Evolutionary conservation across 228 moss, liverwort and hornwort genomes (phyloP).

Genomic region (Sphagnum fallax): DNA sequence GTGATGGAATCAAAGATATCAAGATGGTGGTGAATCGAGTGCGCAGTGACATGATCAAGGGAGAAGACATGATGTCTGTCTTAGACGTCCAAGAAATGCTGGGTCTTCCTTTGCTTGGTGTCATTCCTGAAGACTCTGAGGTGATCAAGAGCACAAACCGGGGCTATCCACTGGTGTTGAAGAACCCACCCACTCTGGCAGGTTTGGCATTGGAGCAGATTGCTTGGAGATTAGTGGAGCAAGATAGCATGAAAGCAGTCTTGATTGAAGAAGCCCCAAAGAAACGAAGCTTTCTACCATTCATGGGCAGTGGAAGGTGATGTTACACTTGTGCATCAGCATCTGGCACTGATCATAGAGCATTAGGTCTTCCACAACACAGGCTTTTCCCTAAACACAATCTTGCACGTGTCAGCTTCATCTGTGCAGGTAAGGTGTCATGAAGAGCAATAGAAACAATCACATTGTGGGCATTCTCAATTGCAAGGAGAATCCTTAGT

Average conservation of each 20-base stretch:
- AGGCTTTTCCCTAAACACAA: too few species aligned
- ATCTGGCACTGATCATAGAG: too few species aligned
- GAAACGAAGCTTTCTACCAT: slow-evolving; percentile 70
- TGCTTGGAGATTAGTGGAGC: slow-evolving; percentile 95
- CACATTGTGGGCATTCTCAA: too few species aligned
- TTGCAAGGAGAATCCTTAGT: too few species aligned
- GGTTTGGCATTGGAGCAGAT: slow-evolving; percentile 94
- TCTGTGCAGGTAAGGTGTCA: too few species aligned
- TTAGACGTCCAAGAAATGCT: slow-evolving; percentile 98
- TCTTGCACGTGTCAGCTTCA: too few species aligned
- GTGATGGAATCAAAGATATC: slow-evolving; percentile 93
- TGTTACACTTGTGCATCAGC: neutral
- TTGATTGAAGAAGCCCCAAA: slow-evolving; percentile 78
- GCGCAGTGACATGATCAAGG: slow-evolving; percentile 95
- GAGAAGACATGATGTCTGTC: slow-evolving; percentile 99
- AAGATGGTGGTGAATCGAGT: slow-evolving; percentile 99
- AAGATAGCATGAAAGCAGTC: slow-evolving; percentile 97
- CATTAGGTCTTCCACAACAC: too few species aligned
- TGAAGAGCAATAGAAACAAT: too few species aligned
- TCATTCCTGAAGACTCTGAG: slow-evolving; percentile 95
- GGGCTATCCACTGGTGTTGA: slow-evolving; percentile 90
- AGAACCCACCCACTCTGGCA: slow-evolving; percentile 92
- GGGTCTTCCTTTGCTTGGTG: slow-evolving; percentile 85
- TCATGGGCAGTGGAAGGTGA: slow-evolving; percentile 51
- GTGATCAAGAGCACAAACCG: slow-evolving; percentile 97